A percentile compares a stretch with the other conserved stretches of the same genome.
Evolutionary conservation across 129 eudicot genomes (phyloP).

Genomic region (Saposhnikovia divaricata): DNA sequence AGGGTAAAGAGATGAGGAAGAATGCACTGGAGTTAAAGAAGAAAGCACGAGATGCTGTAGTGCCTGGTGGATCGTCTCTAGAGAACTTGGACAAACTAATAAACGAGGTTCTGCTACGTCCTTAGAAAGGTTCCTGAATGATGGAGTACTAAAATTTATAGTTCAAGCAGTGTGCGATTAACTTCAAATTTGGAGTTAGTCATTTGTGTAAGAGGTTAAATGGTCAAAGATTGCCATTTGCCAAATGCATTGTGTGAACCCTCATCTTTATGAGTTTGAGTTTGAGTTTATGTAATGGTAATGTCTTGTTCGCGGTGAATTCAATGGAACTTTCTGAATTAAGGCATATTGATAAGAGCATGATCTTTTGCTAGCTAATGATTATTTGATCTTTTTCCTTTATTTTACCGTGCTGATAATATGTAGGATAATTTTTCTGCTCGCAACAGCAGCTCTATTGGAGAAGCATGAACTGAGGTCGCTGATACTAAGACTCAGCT

Average conservation of each 20-base stretch:
- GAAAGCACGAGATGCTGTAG: slow-evolving; percentile 26
- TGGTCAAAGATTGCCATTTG: too few species aligned
- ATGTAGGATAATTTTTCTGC: too few species aligned
- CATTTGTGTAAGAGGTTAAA: neutral
- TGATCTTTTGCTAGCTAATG: neutral
- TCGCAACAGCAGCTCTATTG: too few species aligned
- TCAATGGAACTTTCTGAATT: neutral
- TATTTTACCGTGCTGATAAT: too few species aligned
- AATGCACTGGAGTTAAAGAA: slow-evolving; percentile 20
- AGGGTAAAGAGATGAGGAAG: slow-evolving; percentile 1
- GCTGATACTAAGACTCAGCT: too few species aligned
- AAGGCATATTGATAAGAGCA: neutral
- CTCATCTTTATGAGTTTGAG: neutral
- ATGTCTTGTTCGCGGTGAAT: too few species aligned
- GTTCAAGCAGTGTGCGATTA: neutral
- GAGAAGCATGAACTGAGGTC: too few species aligned
- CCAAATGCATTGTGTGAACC: neutral
- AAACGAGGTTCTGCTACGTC: neutral
- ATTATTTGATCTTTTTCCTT: neutral
- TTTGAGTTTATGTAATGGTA: neutral
- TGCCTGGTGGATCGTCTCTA: slow-evolving; percentile 24
- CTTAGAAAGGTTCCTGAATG: neutral
- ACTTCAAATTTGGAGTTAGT: neutral
- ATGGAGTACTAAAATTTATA: too few species aligned
- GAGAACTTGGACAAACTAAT: slow-evolving; percentile 21